Evolutionary conservation across 805 yeast species (phyloP), one percentile per base, ranked within the genome.

Genomic region (Saccharomycopsis sp.): DNA sequence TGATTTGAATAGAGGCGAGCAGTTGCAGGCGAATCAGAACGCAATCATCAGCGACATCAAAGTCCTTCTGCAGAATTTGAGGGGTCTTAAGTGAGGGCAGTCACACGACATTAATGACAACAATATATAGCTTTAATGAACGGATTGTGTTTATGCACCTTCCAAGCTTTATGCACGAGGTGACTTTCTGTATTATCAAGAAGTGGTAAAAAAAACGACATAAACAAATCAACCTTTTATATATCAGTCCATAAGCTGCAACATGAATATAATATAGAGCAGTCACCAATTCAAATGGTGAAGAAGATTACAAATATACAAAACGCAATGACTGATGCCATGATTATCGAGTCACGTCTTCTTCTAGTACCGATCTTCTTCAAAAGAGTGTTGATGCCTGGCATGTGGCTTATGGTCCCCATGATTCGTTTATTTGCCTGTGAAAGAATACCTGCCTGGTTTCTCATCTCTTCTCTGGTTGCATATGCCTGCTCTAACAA

Each of bases 321-420:
- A 34, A 80, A 58, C 1, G 89, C 78, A 34, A 91, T 84, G 54
- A 94, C 78, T 2, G 78, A 64, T 1, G 96, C 92, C 67, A 92
- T 71, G n/a, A 92, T 86, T 29, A 92, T 68, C 21, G 95, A 85
- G 70, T 94, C 96, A 58, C 97, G 82, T 73, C 85, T 88, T 70
- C 91, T 85, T 66, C 98, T 79, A 2, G 96, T 85, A 69, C 91
- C 91, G 63, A 92, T 91, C 70, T 85, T 87, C 8, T 85, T 74
- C 34, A 92, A 81, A 57, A 92, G 69, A 5, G 81, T 80, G 67
- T 85, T 87, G 51, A 92, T 73, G 0, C 97, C 97, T 0, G 99
- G 99, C 53, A 94, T 79, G 44, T 79, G 74, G 65, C 81, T 81
- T 51, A 91, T 72, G 1, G 88, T 76, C 48, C 78, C 78, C 60